Evolutionary conservation across 441 rosid genomes (phyloP), one percentile per base, ranked within the genome.

Genomic region (Geranium incanum): DNA sequence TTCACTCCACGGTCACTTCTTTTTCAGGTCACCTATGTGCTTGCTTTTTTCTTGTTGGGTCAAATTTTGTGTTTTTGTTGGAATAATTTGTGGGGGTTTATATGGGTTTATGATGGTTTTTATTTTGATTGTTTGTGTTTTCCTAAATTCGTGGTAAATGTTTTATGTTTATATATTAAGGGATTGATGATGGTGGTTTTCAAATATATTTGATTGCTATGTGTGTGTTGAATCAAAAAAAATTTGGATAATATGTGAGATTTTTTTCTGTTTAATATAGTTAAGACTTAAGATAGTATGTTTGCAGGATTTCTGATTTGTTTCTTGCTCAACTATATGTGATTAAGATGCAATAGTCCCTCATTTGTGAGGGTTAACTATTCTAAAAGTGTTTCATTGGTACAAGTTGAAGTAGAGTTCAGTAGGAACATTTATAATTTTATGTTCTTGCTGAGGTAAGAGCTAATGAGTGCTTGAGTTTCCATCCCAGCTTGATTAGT

Each of bases 1-100:
- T 93, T 78, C 98, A 93, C 78, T 91, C 98, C 66, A 69, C 87
- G 36, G 36, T 86, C 72, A 88, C 91, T 68, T 93, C 98, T 39
- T 78, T 74, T 71, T 91, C 97, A 85, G 98, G 98, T 93, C 3
- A 52, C 5, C n/a, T 60, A 36, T 12, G 5, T 60, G 37, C 36
- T n/a, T 36, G 7, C 19, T 68, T 6, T 13, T 5, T n/a, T 28
- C 33, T 71, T 23, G 33, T 68, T 15, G 21, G 4, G 16, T 64
- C 8, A 1, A 60, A 36, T 41, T 11, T 36, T 3, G 21, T 15
- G 60, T 52, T 15, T 52, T n/a, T 52, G 21, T 43, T 43, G 50
- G 11, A 11, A 43, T 5, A 0, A 50, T 3, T 50, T 11, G 2
- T 50, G 57, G 11, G 57, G 57, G 5, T 50, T 50, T 50, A 9